Evolutionary conservation across 768 basidiomycete species (phyloP), one percentile per base, ranked within the genome.

Genomic region (Cystofilobasidium bisporidii): DNA sequence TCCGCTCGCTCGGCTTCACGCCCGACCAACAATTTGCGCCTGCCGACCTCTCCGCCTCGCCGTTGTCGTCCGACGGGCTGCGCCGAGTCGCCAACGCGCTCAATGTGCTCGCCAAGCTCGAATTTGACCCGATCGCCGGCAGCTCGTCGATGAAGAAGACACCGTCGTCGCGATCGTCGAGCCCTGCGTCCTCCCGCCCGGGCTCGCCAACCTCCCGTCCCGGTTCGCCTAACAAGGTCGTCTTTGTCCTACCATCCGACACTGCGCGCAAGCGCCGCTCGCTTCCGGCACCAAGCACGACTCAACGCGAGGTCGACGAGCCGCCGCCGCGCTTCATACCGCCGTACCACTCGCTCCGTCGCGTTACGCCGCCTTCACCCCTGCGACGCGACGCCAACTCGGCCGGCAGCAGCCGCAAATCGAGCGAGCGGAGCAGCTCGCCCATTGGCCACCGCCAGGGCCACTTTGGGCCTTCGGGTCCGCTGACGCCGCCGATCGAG

Each of bases 31-130:
- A 56, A 38, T 68, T 68, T 30, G 43, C 33, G 38, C 40, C n/a
- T 10, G n/a, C 32, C 24, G 66, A 62, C n/a, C 60, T 68, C 8
- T 30, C 57, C 20, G 26, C 41, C 30, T 36, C 48, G 36, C 30
- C 60, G 20, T 32, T 45, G 3, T 36, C 50, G 17, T n/a, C 41
- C 22, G 61, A 62, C 15, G 66, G 66, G 24, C 61, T 63, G 3
- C 43, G 36, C n/a, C 43, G 61, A 32, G 66, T 68, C 43, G 60
- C 66, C 40, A 56, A 62, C 40, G 63, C 66, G 22, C 33, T 68
- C 56, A 36, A 56, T 56, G 61, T 48, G 14, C 33, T 68, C 40
- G 61, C 66, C 10, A 53, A 50, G 53, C 30, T 56, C 28, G 53
- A 56, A 14, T 56, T 56, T 32, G 53, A 56, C 30, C 5, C 53